A percentile compares a stretch with the other conserved stretches of the same genome.
These are phyloP conservation scores for Botrytis hyacinthi DNA, from an alignment of 2,329 filamentous ascomycete species.

Conservation along the genomic window DNA sequence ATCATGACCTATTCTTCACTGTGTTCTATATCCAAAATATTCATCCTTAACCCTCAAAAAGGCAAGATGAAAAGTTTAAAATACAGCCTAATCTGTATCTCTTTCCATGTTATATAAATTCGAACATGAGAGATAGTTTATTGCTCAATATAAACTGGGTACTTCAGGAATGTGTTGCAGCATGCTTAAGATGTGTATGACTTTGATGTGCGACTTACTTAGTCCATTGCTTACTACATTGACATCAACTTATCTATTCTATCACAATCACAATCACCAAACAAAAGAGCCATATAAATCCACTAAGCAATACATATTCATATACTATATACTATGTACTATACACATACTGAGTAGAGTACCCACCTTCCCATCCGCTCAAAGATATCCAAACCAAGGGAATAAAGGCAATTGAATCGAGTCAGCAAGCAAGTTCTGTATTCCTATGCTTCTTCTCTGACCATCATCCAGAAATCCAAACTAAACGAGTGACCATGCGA, in stretches of 20 bases:
- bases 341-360: background rate
- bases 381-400: background rate
- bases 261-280: background rate
- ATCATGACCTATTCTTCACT: background rate
- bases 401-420: background rate
- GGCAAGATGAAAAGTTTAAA: background rate
- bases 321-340: background rate
- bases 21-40: background rate
- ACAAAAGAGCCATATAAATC: background rate
- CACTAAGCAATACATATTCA: background rate
- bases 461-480: background rate
- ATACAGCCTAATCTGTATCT: background rate
- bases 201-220: background rate
- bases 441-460: background rate
- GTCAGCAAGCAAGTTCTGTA: background rate
- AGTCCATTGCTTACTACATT: background rate
- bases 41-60: background rate
- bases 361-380: background rate
- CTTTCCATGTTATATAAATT: background rate
- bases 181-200: background rate
- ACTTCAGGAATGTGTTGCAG: background rate
- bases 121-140: background rate
- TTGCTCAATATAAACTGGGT: background rate
- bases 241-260: background rate
- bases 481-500: background rate